phyloP scores from a whole-genome alignment of 192 early-diverging fungal genomes.

The Jimgerdemannia lactiflua region DNA sequence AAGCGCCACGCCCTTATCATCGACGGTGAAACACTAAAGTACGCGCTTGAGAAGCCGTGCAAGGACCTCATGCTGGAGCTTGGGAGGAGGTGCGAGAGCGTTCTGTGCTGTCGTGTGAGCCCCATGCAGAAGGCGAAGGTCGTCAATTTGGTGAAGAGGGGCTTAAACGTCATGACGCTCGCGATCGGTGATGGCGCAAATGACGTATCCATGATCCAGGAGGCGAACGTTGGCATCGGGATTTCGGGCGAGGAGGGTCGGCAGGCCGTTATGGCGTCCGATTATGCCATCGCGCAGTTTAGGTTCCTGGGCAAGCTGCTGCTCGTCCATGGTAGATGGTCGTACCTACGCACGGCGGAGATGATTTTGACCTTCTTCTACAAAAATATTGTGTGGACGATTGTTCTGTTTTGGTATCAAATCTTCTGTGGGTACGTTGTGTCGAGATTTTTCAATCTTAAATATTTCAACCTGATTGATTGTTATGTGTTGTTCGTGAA shows the following conservation, averaged over 20 bases:
- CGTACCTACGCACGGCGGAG: conserved; percentile 77
- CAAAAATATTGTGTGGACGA: conserved; percentile 91
- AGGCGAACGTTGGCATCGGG: conserved; percentile 92
- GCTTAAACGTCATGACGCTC: conserved; percentile 82
- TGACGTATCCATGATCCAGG: conserved; percentile 98
- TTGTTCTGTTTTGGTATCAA: conserved; percentile 91
- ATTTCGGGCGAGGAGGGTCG: conserved; percentile 94
- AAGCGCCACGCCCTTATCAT: conserved; percentile 74
- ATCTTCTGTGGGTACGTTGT: conserved; percentile 66
- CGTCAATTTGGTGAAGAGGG: conserved; percentile 82
- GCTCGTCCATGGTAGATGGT: conserved; percentile 94
- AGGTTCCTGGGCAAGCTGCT: conserved; percentile 78
- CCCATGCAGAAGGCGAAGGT: conserved; percentile 96
- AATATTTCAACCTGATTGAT: too few relatives aligned
- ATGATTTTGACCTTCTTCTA: conserved; percentile 94
- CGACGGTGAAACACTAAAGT: conserved; percentile 86
- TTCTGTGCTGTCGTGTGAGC: conserved; percentile 94
- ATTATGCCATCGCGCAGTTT: conserved; percentile 94
- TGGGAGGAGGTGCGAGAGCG: conserved; percentile 77
- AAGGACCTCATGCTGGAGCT: conserved; percentile 66
- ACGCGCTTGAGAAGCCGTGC: conserved; percentile 63
- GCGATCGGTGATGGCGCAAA: conserved; percentile 98
- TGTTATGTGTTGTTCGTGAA: not conserved
- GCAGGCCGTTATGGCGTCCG: conserved; percentile 90
- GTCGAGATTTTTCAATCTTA: too few relatives aligned